phyloP scores from a whole-genome alignment of 2,329 filamentous ascomycete genomes.

The Verticillium zaregamsianum region DNA sequence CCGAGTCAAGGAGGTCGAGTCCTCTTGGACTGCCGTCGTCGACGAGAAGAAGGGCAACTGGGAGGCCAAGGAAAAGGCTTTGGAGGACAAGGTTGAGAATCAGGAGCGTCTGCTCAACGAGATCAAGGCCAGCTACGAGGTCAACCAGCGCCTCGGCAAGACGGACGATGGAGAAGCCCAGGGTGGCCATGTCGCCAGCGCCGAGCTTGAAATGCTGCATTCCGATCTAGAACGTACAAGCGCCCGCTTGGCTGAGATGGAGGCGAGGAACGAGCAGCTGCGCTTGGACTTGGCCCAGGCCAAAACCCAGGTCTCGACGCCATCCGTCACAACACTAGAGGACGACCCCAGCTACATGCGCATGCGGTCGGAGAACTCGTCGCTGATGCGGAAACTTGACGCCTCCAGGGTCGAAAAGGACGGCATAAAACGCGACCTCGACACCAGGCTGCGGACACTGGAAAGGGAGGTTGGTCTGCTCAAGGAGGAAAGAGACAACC shows the following conservation, averaged over 20 bases:
- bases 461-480: conserved; percentile 74
- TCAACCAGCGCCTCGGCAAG: conserved; percentile 82
- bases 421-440: conserved; percentile 69
- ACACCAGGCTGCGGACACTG: conserved; percentile 69
- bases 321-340: conserved; percentile 62
- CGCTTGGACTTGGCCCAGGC: conserved; percentile 86
- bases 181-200: conserved; percentile 68
- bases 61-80: conserved; percentile 83
- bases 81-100: conserved; percentile 92
- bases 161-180: conserved; percentile 59
- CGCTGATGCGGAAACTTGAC: conserved; percentile 83
- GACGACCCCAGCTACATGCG: conserved; percentile 88
- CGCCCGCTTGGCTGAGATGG: conserved; percentile 79
- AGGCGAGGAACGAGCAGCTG: conserved; percentile 91
- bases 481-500: conserved; percentile 73
- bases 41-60: conserved; percentile 96
- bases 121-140: conserved; percentile 95
- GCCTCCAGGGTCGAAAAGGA: conserved; percentile 80
- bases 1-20: conserved; percentile 84
- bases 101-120: conserved; percentile 91
- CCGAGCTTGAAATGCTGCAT: conserved; percentile 89
- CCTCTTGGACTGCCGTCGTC: conserved; percentile 83
- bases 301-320: conserved; percentile 65
- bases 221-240: conserved; percentile 90
- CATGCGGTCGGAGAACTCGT: conserved; percentile 88